These are phyloP conservation scores for Ceratocystis destructans DNA, from an alignment of 2,329 filamentous ascomycete species.

Conservation along the genomic window DNA sequence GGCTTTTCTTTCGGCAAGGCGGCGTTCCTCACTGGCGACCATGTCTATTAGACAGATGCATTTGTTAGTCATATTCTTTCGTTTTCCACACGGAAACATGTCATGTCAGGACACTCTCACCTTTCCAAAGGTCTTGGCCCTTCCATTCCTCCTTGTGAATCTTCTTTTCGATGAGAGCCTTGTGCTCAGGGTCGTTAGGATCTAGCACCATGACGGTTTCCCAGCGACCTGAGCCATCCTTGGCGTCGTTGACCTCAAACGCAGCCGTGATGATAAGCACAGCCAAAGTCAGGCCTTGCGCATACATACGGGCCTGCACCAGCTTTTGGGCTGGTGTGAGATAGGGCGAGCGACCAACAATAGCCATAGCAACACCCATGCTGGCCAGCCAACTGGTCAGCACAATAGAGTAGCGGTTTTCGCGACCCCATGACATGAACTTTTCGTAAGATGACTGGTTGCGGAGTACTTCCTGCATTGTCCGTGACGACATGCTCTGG, in stretches of 20 bases:
- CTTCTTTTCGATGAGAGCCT: slow-evolving; percentile 72
- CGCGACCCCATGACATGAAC: slow-evolving; percentile 57
- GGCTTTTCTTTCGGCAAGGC: slow-evolving; percentile 32
- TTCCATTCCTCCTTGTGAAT: slow-evolving; percentile 77
- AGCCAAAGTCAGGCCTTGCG: slow-evolving; percentile 74
- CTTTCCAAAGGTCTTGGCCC: slow-evolving; percentile 87
- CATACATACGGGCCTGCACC: slow-evolving; percentile 88
- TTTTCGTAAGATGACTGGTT: slow-evolving; percentile 45
- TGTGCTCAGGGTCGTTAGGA: slow-evolving; percentile 68
- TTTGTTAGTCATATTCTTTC: slow-evolving; percentile 16
- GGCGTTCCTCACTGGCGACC: slow-evolving; percentile 64
- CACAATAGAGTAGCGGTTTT: slow-evolving; percentile 79
- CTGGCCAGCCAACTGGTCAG: slow-evolving; percentile 67
- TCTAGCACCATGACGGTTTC: slow-evolving; percentile 72
- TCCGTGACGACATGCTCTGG: slow-evolving; percentile 47
- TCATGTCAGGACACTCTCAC: slow-evolving; percentile 31
- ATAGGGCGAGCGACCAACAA: slow-evolving; percentile 67
- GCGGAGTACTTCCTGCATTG: slow-evolving; percentile 40
- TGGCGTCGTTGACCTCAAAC: slow-evolving; percentile 68
- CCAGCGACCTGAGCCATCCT: slow-evolving; percentile 62
- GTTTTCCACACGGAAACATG: background rate
- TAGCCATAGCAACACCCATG: slow-evolving; percentile 58
- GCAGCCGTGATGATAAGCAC: slow-evolving; percentile 71
- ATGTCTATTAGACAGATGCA: slow-evolving; percentile 43
- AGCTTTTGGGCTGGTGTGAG: slow-evolving; percentile 70